phyloP scores from a whole-genome alignment of 2,329 filamentous ascomycete genomes.

The Pseudogymnoascus verrucosus region DNA sequence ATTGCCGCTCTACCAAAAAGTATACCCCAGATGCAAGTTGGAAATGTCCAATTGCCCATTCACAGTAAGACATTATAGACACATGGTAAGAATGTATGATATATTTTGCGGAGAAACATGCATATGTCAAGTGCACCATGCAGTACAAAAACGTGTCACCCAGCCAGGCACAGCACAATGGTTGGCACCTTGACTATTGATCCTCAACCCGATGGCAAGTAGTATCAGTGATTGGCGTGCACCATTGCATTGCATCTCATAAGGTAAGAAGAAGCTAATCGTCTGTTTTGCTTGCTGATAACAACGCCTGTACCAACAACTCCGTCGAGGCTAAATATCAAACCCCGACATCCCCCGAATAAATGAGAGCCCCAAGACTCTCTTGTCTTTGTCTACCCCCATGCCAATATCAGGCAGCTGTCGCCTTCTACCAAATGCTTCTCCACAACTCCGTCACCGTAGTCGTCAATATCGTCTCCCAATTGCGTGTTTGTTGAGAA shows the following conservation, averaged over 20 bases:
- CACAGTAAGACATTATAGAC: not conserved
- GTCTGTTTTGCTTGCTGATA: not conserved
- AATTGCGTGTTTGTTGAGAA: not conserved
- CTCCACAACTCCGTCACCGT: not conserved
- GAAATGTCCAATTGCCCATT: not conserved
- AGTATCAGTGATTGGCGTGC: not conserved
- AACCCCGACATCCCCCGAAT: not conserved
- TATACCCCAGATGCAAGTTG: not conserved
- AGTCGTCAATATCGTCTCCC: not conserved
- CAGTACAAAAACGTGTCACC: not conserved
- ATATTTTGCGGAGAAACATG: not conserved
- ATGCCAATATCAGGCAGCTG: not conserved
- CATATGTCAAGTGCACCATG: not conserved
- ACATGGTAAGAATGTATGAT: not conserved
- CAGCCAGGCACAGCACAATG: not conserved
- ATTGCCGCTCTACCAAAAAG: not conserved
- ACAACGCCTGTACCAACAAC: not conserved
- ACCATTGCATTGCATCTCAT: not conserved
- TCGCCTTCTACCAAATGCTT: not conserved
- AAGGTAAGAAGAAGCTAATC: not conserved
- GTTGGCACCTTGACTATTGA: not conserved
- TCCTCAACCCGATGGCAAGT: not conserved
- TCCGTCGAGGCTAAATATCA: not conserved
- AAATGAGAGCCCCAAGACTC: not conserved
- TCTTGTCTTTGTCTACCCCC: not conserved